Evolutionary conservation across 495 filamentous ascomycete genomes (phyloP).

Genomic region (Penicillium herquei): DNA sequence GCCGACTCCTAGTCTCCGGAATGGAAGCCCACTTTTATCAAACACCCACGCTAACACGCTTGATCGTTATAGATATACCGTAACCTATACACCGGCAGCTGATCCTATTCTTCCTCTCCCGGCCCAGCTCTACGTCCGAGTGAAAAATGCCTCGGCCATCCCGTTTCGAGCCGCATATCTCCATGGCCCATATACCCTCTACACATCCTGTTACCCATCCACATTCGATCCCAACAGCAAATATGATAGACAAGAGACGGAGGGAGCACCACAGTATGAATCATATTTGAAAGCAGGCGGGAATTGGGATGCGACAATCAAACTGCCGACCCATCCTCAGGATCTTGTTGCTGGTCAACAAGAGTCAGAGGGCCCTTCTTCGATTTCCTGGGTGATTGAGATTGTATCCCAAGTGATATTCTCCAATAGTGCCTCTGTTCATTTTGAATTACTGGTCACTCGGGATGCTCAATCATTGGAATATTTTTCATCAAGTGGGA

Average conservation of each 20-base stretch:
- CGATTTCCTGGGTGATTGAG: slow-evolving; percentile 86
- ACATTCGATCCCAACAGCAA: slow-evolving; percentile 76
- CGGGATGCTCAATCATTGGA: slow-evolving; percentile 80
- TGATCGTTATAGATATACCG: slow-evolving; percentile 63
- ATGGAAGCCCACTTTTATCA: neutral
- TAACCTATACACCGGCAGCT: slow-evolving; percentile 86
- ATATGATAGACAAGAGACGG: slow-evolving; percentile 56
- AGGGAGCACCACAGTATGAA: slow-evolving; percentile 83
- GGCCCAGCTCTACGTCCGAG: slow-evolving; percentile 70
- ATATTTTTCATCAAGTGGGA: slow-evolving; percentile 53
- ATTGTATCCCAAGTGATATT: slow-evolving; percentile 90
- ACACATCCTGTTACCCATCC: slow-evolving; percentile 77
- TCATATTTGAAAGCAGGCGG: slow-evolving; percentile 94
- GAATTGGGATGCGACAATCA: slow-evolving; percentile 73
- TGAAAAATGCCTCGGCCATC: slow-evolving; percentile 89
- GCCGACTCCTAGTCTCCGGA: neutral
- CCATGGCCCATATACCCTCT: slow-evolving; percentile 90
- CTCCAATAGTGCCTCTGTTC: slow-evolving; percentile 80
- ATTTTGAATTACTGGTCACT: slow-evolving; percentile 82
- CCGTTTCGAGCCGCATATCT: slow-evolving; percentile 92
- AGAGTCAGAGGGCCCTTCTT: slow-evolving; percentile 35
- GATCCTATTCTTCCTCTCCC: slow-evolving; percentile 88
- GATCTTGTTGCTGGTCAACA: slow-evolving; percentile 16
- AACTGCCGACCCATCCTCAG: slow-evolving; percentile 61
- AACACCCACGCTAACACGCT: neutral